These are phyloP conservation scores for Diaporthe ampelina DNA, from an alignment of 2,329 filamentous ascomycete genomes.

Conservation along the genomic window DNA sequence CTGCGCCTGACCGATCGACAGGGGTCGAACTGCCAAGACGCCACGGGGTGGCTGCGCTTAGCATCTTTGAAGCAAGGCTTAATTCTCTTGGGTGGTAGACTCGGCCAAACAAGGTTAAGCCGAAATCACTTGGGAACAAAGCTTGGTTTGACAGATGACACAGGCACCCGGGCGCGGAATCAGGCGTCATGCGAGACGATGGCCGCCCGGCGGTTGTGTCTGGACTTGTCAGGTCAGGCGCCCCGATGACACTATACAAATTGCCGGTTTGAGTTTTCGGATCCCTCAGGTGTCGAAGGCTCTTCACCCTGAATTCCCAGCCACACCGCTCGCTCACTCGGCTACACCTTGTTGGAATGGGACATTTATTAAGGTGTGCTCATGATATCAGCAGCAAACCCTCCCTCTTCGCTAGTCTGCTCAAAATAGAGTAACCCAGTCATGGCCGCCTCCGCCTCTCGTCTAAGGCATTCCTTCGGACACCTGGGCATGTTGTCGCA, in stretches of 20 bases:
- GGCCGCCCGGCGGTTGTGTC: neutral
- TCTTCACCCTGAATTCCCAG: neutral
- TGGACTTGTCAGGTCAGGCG: slow-evolving; percentile 13
- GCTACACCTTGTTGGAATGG: neutral
- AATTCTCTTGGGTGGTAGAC: neutral
- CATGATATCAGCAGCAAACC: neutral
- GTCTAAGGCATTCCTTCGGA: neutral
- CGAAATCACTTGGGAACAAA: slow-evolving; percentile 12
- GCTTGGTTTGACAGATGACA: slow-evolving; percentile 31
- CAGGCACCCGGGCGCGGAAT: slow-evolving; percentile 10
- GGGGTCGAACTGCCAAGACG: slow-evolving; percentile 23
- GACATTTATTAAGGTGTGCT: neutral
- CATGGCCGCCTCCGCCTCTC: neutral
- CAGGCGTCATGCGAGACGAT: slow-evolving; percentile 9
- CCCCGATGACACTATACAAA: slow-evolving; percentile 2
- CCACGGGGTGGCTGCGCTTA: slow-evolving; percentile 30
- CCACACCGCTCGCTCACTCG: no score
- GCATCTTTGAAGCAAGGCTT: slow-evolving; percentile 31
- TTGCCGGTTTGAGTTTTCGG: neutral
- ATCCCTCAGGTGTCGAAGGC: neutral
- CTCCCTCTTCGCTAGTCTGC: neutral
- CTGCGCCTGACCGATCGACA: slow-evolving; percentile 19
- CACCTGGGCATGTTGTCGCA: neutral
- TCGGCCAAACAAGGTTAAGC: slow-evolving; percentile 21
- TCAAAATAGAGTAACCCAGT: no score